Evolutionary conservation across 345 rosid species (phyloP), one percentile per base, ranked within the genome.

Genomic region (Stellera chamaejasme): DNA sequence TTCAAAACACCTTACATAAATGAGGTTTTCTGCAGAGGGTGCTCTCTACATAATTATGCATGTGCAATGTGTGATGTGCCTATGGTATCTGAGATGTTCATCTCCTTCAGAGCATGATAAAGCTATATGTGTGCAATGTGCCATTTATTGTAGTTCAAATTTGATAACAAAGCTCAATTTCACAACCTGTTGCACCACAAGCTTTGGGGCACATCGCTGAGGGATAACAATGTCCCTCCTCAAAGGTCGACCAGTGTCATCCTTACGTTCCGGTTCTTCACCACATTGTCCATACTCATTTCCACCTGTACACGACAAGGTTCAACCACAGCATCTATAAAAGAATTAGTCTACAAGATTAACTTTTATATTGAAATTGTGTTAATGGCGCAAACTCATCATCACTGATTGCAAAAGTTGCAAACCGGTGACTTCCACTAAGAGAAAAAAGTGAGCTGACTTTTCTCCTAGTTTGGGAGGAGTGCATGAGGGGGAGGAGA

Each of bases 251-350:
- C 87, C 95, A 55, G 81, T 72, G 54, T 83, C 99, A 65, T 87
- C 96, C 69, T 94, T 94, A 51, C 78, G 58, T 60, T 75, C 95
- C 50, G 96, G 93, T 64, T 94, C 99, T 77, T 94, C 97, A 59
- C 99, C 99, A 66, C 99, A 94, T 64, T 94, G 99, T 14, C 99
- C 99, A 72, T 94, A 94, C 72, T 94, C 99, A 66, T 87, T 94
- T 49, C 99, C 99, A 52, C 97, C 99, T 94, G 69, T 61, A 71
- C 2, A 11, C 23, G 55, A 47, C 27, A 53, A 15, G 43, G 16
- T 10, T 42, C 23, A 32, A 36, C 45, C 62, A 25, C 14, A 25
- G 16, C 36, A 13, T 59, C 48, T 15, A 48, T 48, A 19, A 41
- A 45, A 36, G 39, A 32, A 32, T 32, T 32, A 32, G 39, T 32